Base-by-base conservation (phyloP, 2,329 filamentous ascomycete genomes). In the Pleomassaria siparia region DNA sequence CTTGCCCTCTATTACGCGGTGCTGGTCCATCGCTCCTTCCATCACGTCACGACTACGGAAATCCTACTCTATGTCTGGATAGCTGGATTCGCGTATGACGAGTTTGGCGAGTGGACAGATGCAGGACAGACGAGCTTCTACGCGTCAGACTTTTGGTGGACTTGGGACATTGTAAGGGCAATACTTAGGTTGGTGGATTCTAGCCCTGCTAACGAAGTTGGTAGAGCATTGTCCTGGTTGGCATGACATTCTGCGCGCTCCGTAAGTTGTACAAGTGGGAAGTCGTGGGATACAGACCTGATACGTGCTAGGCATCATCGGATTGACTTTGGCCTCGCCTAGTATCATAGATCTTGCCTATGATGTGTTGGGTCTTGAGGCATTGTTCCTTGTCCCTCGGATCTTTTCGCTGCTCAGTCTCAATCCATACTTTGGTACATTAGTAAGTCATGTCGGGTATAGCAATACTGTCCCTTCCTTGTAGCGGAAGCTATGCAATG, bases 301-400 rank as follows among this genome's bases (percentile, higher is more conserved):
- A 33, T 25, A 4, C 12, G n/a, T 6, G 18, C 13, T 44, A 88
- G 85, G 88, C 40, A 76, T 85, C 22, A 73, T 89, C 41, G 89
- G 89, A 0, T 67, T 92, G 21, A 76, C 77, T 18, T 81, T 80
- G 43, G 69, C 81, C 18, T 82, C 85, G 54, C 70, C 75, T 9
- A 71, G 77, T 13, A 80, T 89, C n/a, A 87, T 87, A 39, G 87
- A 94, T 50, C 77, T 86, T 2, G 86, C 90, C 1, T 96, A 96
- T 67, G 89, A 96, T 63, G 85, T 96, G n/a, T 76, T 96, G 18
- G 87, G 90, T 0, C 77, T 96, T 12, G 89, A 96, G 69, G 91
- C 90, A 0, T 78, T 96, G 9, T 92, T 96, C 67, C 85, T 96
- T 71, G 87, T 96, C 16, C 91, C 91, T 33, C 77, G 83, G 75